Evolutionary conservation across 306 rosid genomes (phyloP).

Genomic region (Cyamopsis tetragonoloba): DNA sequence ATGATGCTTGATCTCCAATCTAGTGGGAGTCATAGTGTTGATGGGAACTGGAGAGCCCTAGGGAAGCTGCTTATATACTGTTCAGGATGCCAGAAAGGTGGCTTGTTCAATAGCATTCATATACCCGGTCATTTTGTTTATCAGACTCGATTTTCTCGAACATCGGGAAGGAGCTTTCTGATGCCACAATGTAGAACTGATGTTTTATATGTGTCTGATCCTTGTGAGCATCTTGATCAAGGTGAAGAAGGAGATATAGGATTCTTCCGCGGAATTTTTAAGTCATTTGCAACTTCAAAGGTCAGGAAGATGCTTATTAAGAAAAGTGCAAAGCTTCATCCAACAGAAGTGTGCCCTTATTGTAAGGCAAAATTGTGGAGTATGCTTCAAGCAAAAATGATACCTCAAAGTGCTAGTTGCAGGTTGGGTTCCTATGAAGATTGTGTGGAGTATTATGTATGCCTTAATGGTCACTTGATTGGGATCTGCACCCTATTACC

Average conservation of each 20-base stretch:
- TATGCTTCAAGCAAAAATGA: slow-evolving; percentile 85
- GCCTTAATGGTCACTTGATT: slow-evolving; percentile 79
- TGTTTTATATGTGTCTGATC: slow-evolving; percentile 76
- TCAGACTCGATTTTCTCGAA: slow-evolving; percentile 73
- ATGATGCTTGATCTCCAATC: slow-evolving; percentile 84
- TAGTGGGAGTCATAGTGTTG: slow-evolving; percentile 76
- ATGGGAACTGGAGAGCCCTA: slow-evolving; percentile 87
- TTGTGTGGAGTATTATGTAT: slow-evolving; percentile 72
- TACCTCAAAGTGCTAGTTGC: slow-evolving; percentile 80
- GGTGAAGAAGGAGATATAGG: slow-evolving; percentile 85
- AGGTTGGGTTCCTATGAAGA: slow-evolving; percentile 80
- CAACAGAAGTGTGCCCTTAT: slow-evolving; percentile 78
- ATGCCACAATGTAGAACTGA: slow-evolving; percentile 81
- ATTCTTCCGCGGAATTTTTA: slow-evolving; percentile 73
- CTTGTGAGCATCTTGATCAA: slow-evolving; percentile 85
- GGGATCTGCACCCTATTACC: slow-evolving; percentile 78
- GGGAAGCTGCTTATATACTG: slow-evolving; percentile 77
- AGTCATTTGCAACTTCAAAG: slow-evolving; percentile 68
- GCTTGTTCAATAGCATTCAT: slow-evolving; percentile 59
- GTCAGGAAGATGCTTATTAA: slow-evolving; percentile 66
- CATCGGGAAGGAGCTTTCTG: slow-evolving; percentile 86
- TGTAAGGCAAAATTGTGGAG: slow-evolving; percentile 86
- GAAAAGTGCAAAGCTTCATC: slow-evolving; percentile 64
- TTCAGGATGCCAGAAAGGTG: slow-evolving; percentile 73
- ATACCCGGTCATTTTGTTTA: slow-evolving; percentile 77